Conservation (phyloP, 345 rosid genomes). For the Populus davidiana region DNA sequence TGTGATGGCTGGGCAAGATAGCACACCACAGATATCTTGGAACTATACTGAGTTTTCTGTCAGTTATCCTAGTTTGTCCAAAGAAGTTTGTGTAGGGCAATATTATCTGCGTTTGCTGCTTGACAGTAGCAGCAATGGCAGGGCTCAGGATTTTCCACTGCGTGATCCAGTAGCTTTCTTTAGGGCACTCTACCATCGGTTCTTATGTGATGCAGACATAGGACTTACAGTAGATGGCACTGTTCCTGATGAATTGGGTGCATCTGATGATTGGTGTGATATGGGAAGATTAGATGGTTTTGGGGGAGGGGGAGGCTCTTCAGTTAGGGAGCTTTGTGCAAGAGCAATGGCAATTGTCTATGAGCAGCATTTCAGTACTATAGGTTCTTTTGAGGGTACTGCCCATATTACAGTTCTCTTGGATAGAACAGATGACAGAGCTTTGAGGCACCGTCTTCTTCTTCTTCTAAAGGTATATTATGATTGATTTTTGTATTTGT, state of each 20-base stretch:
- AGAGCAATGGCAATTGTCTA: conserved; percentile 98
- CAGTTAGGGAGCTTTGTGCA: conserved; percentile 99
- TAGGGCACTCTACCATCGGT: conserved; percentile 96
- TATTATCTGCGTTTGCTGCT: conserved; percentile 95
- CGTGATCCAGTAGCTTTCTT: conserved; percentile 96
- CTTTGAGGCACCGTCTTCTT: conserved; percentile 94
- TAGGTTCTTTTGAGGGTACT: conserved; percentile 96
- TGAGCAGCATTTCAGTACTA: conserved; percentile 78
- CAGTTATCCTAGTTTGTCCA: conserved; percentile 85
- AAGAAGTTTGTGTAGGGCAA: conserved; percentile 99
- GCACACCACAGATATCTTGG: conserved; percentile 88
- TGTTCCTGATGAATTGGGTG: conserved; percentile 90
- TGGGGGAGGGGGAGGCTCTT: conserved; percentile 97
- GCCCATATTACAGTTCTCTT: conserved; percentile 90
- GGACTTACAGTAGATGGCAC: conserved; percentile 96
- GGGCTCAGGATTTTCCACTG: conserved; percentile 94
- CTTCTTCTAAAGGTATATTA: conserved; percentile 78
- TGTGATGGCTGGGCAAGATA: conserved; percentile 60
- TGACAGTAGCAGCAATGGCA: conserved; percentile 85
- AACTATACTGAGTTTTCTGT: conserved; percentile 93
- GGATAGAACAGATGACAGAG: conserved; percentile 94
- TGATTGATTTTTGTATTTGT: conserved; percentile 1
- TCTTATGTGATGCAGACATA: conserved; percentile 95
- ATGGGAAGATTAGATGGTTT: conserved; percentile 96
- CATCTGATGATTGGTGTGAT: conserved; percentile 99